Evolutionary conservation across 108 stramenopile species (phyloP), one percentile per base, ranked within the genome.

Genomic region (Nitzschia sp.): DNA sequence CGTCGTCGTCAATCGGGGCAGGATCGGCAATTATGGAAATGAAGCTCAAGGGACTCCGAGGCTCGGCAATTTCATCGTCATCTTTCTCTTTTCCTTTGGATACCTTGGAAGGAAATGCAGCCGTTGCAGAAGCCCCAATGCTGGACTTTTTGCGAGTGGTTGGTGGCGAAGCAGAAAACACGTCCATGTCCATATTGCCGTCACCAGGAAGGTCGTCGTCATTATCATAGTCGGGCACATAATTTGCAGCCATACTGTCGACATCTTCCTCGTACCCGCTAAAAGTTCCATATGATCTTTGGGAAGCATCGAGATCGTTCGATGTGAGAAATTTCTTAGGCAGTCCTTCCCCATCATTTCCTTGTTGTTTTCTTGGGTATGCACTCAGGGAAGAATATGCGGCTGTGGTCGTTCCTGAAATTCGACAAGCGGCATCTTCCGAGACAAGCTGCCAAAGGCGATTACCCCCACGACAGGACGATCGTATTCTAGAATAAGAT

Each of bases 221-320:
- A 28, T 33, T 28, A 5, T 4, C 25, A n/a, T 58, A 23, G 3
- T 58, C 25, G 35, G 60, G 60, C 2, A 23, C 21, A 36, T 61
- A 61, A 38, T 61, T 42, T 9, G 33, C 33, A 5, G 60, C 60
- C 60, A 61, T 61, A n/a, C 36, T 38, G n/a, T 61, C 60, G 19
- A 38, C 60, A 61, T 61, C 60, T 23, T 61, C 18, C 42, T 61
- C 35, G 19, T 38, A 61, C 2, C 23, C 60, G 42, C 42, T 21
- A 9, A 58, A 28, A 2, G 27, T 28, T 28, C 24, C 24, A 42
- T 9, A 42, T 9, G 38, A 9, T 9, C 13, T 42, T 9, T 42
- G 6, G 38, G 6, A 9, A 42, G 6, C 13, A 42, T 42, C 38
- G 9, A 42, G 38, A 42, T 42, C 38, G 38, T 42, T 13, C 6